Percentiles rank a stretch among this genome's conserved stretches.
Conservation (phyloP, 2,329 filamentous ascomycete genomes). For the Sphaceloma murrayae region DNA sequence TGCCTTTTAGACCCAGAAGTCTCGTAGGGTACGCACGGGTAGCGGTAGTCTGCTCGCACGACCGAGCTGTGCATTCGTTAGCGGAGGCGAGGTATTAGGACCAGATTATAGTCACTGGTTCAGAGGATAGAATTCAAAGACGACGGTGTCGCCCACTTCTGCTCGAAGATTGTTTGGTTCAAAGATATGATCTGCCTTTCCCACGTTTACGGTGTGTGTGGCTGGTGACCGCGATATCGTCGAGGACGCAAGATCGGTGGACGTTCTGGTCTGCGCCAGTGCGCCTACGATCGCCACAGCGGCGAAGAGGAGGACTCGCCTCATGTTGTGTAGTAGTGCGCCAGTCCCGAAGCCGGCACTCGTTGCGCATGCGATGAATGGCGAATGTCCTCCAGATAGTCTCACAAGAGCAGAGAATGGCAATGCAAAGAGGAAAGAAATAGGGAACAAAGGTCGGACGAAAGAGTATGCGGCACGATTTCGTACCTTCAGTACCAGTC, state of each 20-base stretch:
- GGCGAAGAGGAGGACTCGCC: not conserved
- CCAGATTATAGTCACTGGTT: too few relatives aligned
- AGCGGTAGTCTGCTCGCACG: conserved; percentile 33
- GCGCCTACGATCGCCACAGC: not conserved
- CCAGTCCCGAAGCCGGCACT: too few relatives aligned
- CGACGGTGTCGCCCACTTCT: conserved; percentile 33
- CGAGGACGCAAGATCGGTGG: not conserved
- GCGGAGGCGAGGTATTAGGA: too few relatives aligned
- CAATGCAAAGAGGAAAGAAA: not conserved
- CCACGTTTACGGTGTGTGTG: conserved; percentile 31
- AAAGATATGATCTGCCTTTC: conserved; percentile 29
- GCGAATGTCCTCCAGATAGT: too few relatives aligned
- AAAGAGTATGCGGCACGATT: not conserved
- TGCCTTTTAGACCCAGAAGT: conserved; percentile 19
- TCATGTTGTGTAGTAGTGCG: not conserved
- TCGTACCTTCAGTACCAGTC: not conserved
- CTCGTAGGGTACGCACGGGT: conserved; percentile 33
- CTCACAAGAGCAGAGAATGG: not conserved
- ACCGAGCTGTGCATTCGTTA: too few relatives aligned
- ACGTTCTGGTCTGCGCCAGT: not conserved
- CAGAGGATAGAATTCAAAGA: conserved; percentile 35
- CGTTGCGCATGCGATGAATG: too few relatives aligned
- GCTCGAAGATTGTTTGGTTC: conserved; percentile 32
- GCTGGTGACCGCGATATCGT: conserved; percentile 2
- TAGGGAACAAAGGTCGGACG: not conserved